Percentiles rank a stretch among this genome's conserved stretches.
Conservation (phyloP, 768 basidiomycete genomes). For the Boletus vermiculosoides region DNA sequence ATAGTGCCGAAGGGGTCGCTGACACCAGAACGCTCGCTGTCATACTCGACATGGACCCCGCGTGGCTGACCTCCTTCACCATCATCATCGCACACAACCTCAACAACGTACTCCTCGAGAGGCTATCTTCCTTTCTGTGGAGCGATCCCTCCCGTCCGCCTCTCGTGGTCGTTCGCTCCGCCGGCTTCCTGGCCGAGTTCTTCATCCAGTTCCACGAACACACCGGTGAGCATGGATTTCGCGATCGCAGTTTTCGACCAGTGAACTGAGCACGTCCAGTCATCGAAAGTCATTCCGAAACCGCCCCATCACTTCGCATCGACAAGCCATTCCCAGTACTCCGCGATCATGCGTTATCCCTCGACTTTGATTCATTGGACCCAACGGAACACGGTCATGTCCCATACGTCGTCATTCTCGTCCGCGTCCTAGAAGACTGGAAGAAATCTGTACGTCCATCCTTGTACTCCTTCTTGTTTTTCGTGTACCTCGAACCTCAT, state of each 20-base stretch:
- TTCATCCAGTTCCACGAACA: slow-evolving; percentile 89
- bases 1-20: slow-evolving; percentile 71
- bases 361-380: slow-evolving; percentile 81
- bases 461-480: background rate
- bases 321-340: slow-evolving; percentile 87
- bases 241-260: background rate
- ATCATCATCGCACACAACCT: slow-evolving; percentile 88
- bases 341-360: slow-evolving; percentile 62
- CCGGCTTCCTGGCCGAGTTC: slow-evolving; percentile 89
- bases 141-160: slow-evolving; percentile 54
- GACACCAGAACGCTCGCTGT: slow-evolving; percentile 51
- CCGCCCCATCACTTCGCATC: slow-evolving; percentile 72
- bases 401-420: slow-evolving; percentile 87
- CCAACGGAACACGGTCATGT: slow-evolving; percentile 87
- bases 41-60: slow-evolving; percentile 53
- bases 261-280: slow-evolving; percentile 44
- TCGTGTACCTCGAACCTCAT: background rate
- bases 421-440: slow-evolving; percentile 82
- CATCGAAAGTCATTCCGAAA: slow-evolving; percentile 85
- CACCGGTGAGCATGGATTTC: slow-evolving; percentile 51
- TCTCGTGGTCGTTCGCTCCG: slow-evolving; percentile 76
- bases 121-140: slow-evolving; percentile 71
- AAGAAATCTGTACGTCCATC: slow-evolving; percentile 57
- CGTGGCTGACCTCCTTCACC: slow-evolving; percentile 62
- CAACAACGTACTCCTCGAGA: slow-evolving; percentile 49